Base-by-base conservation (phyloP, 805 yeast genomes). In the Brettanomyces custersianus region DNA sequence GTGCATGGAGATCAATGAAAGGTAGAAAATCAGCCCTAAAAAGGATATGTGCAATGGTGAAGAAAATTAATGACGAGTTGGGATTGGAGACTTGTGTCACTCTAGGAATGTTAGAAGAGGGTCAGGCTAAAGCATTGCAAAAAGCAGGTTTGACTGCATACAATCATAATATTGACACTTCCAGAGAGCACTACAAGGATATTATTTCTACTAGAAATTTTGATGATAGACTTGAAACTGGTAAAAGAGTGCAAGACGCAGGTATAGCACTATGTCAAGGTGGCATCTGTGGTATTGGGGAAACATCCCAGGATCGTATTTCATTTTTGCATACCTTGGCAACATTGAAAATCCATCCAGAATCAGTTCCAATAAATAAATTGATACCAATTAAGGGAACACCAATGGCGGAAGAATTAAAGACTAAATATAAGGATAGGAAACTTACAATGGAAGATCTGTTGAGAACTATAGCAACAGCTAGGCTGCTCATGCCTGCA, bases 1-100 rank as follows among this genome's bases (percentile, higher is more conserved):
- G 90, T 9, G 92, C 92, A 2, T 83, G 90, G 92, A 68, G 92
- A 53, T 90, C 80, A 42, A 82, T 82, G 92, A 62, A 63, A 33
- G 90, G 92, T 13, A 63, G 92, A 33, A 81, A 79, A 54, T 68
- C 75, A 13, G 85, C 80, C 1, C 51, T 82, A 42, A 71, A 67
- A 40, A 71, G 63, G 41, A 79, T 82, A 38, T 61, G 72, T 19
- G 70, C 72, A 34, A 81, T 82, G 88, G 77, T 82, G 23, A 52
- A 61, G 20, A 68, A 62, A 38, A 77, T 82, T 34, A 75, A 79
- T 47, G 41, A 42, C 19, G 77, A 71, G 18, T 54, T 82, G 54
- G 76, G 78, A 0, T 62, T 83, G 74, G 92, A 83, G 53, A 72
- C 80, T 11, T 82, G 92, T 59, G 90, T 82, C 12, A 82, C 92